Base-by-base conservation (phyloP, 331 rosid genomes). In the Cydonia oblonga region DNA sequence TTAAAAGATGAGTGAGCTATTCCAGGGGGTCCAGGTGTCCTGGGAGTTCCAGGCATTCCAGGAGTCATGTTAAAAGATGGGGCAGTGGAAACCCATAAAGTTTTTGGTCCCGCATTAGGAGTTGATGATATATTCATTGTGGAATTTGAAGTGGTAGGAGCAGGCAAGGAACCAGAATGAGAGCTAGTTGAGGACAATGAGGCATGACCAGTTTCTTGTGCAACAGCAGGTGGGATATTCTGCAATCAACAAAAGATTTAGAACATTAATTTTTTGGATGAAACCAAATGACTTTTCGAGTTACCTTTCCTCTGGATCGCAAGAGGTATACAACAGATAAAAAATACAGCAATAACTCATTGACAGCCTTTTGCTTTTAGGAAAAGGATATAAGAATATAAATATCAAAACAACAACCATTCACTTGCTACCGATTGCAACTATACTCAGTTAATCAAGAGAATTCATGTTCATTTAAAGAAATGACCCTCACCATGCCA, bases 1-100 rank as follows among this genome's bases (percentile, higher is more conserved):
- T 81, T 85, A 46, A 87, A 72, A 54, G 90, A 76, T 9, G 87
- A 68, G 32, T 87, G 73, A 30, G 82, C 64, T 77, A 84, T 84
- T 83, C 98, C 96, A 30, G 91, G 92, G 63, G 92, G 89, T 4
- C 82, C 93, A 60, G 89, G 90, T 12, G 79, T 79, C 78, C 87
- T 86, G 9, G 88, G 90, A 71, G 89, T 60, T 69, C 84, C 86
- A 28, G 87, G 83, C 78, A 77, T 68, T 76, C 87, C 79, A 25
- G 76, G 79, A 73, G 76, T 87, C 73, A 63, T 38, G 25, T 82
- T 79, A 68, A 88, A 85, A 67, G 88, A 42, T 59, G 69, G 86
- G 68, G 80, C 74, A 42, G 87, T 66, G 38, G 89, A 84, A 81
- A 80, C 72, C 91, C 89, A 85, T 44, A 79, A 71, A 78, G 87